Percentiles rank a stretch among this genome's conserved stretches.
Evolutionary conservation across 805 yeast species (phyloP).

Genomic region (Kregervanrija fluxuum): DNA sequence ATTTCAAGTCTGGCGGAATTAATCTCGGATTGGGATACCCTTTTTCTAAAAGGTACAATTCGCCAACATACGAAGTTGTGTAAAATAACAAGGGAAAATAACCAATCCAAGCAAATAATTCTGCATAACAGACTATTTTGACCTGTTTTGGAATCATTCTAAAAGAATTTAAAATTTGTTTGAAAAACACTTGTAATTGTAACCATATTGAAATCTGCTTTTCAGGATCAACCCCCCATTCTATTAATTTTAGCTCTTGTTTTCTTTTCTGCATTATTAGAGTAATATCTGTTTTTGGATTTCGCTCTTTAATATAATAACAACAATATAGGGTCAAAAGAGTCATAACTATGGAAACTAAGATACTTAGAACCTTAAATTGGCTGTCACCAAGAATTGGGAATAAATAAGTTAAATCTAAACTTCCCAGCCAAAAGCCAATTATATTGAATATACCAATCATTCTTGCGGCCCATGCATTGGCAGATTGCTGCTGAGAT

Average conservation of each 20-base stretch:
- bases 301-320: slow-evolving; percentile 38
- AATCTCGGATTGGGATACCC: slow-evolving; percentile 32
- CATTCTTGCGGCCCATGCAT: slow-evolving; percentile 64
- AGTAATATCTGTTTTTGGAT: slow-evolving; percentile 36
- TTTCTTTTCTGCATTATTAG: slow-evolving; percentile 32
- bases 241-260: slow-evolving; percentile 25
- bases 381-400: slow-evolving; percentile 42
- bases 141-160: slow-evolving; percentile 42
- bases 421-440: slow-evolving; percentile 48
- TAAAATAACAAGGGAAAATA: slow-evolving; percentile 61
- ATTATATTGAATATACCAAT: slow-evolving; percentile 52
- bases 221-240: slow-evolving; percentile 29
- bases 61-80: slow-evolving; percentile 61
- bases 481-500: slow-evolving; percentile 49
- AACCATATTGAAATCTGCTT: slow-evolving; percentile 12
- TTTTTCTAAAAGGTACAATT: slow-evolving; percentile 38
- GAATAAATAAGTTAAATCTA: slow-evolving; percentile 32
- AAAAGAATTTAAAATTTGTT: slow-evolving; percentile 31
- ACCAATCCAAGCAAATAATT: slow-evolving; percentile 63
- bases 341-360: slow-evolving; percentile 36
- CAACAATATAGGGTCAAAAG: slow-evolving; percentile 35
- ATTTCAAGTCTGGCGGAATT: slow-evolving; percentile 32
- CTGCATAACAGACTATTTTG: slow-evolving; percentile 44
- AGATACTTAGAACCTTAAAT: slow-evolving; percentile 40
- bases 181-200: slow-evolving; percentile 20